A percentile compares a stretch with the other conserved stretches of the same genome.
Evolutionary conservation across 1,139 yeast species (phyloP).

Genomic region (Hanseniaspora sp.): DNA sequence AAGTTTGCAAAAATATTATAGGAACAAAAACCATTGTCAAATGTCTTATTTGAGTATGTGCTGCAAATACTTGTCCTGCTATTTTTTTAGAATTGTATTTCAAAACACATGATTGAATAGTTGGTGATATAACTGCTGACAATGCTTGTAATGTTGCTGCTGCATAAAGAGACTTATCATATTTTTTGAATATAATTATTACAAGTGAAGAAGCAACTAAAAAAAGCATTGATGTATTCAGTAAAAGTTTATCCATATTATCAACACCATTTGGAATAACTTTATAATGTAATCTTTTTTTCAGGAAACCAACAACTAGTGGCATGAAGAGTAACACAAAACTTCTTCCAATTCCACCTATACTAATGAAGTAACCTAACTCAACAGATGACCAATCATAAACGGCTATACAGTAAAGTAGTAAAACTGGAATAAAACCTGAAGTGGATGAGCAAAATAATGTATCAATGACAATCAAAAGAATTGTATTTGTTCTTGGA

Average conservation of each 20-base stretch:
- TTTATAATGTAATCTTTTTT: slow-evolving; percentile 14
- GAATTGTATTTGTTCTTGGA: slow-evolving; percentile 33
- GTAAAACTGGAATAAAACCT: slow-evolving; percentile 35
- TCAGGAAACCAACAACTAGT: slow-evolving; percentile 30
- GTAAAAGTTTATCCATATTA: slow-evolving; percentile 34
- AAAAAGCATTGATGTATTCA: slow-evolving; percentile 23
- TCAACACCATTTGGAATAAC: slow-evolving; percentile 30
- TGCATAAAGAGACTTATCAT: slow-evolving; percentile 17
- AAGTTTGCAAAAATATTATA: slow-evolving; percentile 33
- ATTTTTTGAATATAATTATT: neutral
- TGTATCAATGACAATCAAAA: slow-evolving; percentile 34
- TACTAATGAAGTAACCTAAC: slow-evolving; percentile 45
- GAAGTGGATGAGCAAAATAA: slow-evolving; percentile 24
- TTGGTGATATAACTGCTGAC: slow-evolving; percentile 36
- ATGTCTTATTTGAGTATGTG: slow-evolving; percentile 39
- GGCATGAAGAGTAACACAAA: slow-evolving; percentile 35
- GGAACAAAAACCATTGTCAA: slow-evolving; percentile 34
- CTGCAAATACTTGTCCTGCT: slow-evolving; percentile 47
- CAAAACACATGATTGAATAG: slow-evolving; percentile 37
- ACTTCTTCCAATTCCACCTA: slow-evolving; percentile 37
- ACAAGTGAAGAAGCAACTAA: slow-evolving; percentile 26
- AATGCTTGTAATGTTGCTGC: slow-evolving; percentile 30
- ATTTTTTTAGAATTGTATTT: slow-evolving; percentile 39
- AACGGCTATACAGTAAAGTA: slow-evolving; percentile 43
- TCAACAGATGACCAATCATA: slow-evolving; percentile 49